phyloP scores from a whole-genome alignment of 139 green algal species.

The Chlamydomonas schloesseri region DNA sequence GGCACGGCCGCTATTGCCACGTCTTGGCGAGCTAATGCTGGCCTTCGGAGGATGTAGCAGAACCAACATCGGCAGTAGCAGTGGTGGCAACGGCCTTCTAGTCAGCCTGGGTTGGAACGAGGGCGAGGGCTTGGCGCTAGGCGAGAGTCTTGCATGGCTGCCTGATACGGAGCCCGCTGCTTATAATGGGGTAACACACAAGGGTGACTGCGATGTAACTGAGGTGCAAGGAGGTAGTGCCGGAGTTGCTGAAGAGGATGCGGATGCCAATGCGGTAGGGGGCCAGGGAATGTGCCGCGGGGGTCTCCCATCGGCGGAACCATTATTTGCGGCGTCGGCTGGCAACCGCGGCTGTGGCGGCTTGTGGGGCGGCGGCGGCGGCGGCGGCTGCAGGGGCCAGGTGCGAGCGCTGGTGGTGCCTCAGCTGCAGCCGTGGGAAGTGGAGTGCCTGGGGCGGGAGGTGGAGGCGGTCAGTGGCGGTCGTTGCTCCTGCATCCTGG shows the following conservation, averaged over 20 bases:
- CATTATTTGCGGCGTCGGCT: too few relatives aligned
- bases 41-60: background rate
- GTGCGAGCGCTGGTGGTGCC: slow-evolving; percentile 4
- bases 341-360: too few relatives aligned
- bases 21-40: background rate
- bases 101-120: background rate
- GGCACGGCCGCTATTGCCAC: background rate
- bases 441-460: slow-evolving; percentile 4
- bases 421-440: slow-evolving; percentile 18
- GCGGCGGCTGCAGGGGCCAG: background rate
- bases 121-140: background rate
- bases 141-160: background rate
- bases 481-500: background rate
- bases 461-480: background rate
- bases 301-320: too few relatives aligned
- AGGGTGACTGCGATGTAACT: too few relatives aligned
- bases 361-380: background rate
- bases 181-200: too few relatives aligned
- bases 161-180: too few relatives aligned
- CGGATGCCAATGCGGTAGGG: too few relatives aligned
- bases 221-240: too few relatives aligned
- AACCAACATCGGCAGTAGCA: background rate
- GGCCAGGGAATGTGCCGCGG: too few relatives aligned
- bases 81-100: background rate
- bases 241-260: too few relatives aligned